phyloP scores from a whole-genome alignment of 2,329 filamentous ascomycete species.

The Colletotrichum spinosum region DNA sequence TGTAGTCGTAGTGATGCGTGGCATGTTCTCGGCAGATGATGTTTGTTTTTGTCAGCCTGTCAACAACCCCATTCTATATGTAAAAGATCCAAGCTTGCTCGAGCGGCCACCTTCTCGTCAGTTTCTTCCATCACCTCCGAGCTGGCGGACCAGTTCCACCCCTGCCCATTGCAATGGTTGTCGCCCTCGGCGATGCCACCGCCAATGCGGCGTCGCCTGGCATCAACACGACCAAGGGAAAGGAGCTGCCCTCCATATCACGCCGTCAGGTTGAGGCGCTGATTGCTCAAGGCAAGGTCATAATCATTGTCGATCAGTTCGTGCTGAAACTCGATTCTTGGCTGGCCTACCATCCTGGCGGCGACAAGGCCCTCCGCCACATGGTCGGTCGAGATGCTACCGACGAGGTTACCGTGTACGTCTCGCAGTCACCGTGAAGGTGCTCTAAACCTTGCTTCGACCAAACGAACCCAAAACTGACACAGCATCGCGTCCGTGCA shows the following conservation, averaged over 20 bases:
- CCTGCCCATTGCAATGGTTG: conserved; percentile 12
- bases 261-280: conserved; percentile 76
- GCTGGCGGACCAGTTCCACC: background rate
- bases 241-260: conserved; percentile 30
- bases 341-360: conserved; percentile 91
- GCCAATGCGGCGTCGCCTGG: background rate
- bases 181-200: background rate
- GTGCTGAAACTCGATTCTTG: conserved; percentile 91
- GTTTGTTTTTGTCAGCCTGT: no score
- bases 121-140: no score
- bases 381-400: conserved; percentile 96
- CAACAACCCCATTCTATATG: no score
- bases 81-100: background rate
- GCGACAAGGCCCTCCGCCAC: conserved; percentile 89
- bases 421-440: conserved; percentile 38
- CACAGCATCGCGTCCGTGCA: conserved; percentile 48
- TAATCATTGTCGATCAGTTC: conserved; percentile 84
- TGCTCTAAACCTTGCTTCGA: background rate
- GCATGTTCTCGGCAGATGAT: no score
- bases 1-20: no score
- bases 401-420: conserved; percentile 91
- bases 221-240: conserved; percentile 5
- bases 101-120: background rate
- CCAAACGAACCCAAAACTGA: conserved; percentile 6
- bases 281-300: conserved; percentile 83